phyloP scores from a whole-genome alignment of 495 filamentous ascomycete genomes.

The Talaromyces borbonicus region DNA sequence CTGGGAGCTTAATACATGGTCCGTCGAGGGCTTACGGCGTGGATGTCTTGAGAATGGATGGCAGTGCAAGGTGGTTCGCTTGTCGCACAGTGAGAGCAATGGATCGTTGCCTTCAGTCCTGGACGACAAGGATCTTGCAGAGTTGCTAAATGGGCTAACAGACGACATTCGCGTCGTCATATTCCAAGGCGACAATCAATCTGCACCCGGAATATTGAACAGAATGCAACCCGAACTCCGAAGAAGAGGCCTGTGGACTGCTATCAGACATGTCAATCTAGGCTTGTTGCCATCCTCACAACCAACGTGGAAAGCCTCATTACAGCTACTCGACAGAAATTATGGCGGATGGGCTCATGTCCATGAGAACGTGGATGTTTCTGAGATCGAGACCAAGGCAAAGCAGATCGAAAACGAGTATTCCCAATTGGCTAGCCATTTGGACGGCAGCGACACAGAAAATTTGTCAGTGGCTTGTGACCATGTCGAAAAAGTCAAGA shows the following conservation, averaged over 20 bases:
- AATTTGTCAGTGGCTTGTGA: constrained; percentile 28
- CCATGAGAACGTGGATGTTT: constrained; percentile 72
- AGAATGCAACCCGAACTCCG: constrained; percentile 15
- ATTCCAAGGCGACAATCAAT: constrained; percentile 60
- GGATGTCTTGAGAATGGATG: constrained; percentile 63
- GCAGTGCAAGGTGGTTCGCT: constrained; percentile 39
- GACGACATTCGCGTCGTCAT: constrained; percentile 43
- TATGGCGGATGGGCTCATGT: constrained; percentile 66
- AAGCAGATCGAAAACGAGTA: constrained; percentile 15
- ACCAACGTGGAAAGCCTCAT: constrained; percentile 55
- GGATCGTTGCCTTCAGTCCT: constrained; percentile 4
- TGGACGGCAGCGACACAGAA: constrained; percentile 16
- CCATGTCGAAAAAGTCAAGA: constrained; percentile 78
- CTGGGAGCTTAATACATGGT: constrained; percentile 88
- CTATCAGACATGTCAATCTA: constrained; percentile 64
- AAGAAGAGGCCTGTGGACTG: constrained; percentile 20
- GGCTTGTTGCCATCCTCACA: constrained; percentile 67
- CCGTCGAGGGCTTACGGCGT: constrained; percentile 65
- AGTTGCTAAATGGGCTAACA: constrained; percentile 17
- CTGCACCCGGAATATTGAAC: constrained; percentile 40
- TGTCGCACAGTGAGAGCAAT: constrained; percentile 12
- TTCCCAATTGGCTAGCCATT: constrained; percentile 2
- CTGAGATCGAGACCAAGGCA: constrained; percentile 48
- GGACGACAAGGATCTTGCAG: constrained; percentile 16
- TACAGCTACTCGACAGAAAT: constrained; percentile 40